A percentile compares a stretch with the other conserved stretches of the same genome.
Evolutionary conservation across 192 early-diverging fungal species (phyloP).

Genomic region (Mortierella hygrophila): DNA sequence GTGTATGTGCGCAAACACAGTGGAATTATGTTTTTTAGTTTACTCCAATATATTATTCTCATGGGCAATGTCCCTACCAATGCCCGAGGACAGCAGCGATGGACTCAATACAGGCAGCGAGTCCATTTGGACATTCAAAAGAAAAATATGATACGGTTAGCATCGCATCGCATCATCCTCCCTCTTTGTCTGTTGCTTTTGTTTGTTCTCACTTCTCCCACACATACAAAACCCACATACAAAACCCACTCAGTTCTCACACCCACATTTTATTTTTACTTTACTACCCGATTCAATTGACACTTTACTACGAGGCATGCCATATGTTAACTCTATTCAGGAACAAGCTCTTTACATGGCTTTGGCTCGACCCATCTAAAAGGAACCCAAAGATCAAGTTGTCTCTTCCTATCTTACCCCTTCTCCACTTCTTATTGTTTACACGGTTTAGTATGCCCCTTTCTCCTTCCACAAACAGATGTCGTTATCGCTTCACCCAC

Average conservation of each 20-base stretch:
- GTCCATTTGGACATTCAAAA: not conserved
- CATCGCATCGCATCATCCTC: conserved; percentile 23
- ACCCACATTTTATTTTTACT: not conserved
- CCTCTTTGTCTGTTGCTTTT: not conserved
- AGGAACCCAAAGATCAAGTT: not conserved
- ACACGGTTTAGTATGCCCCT: not conserved
- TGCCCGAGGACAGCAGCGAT: not conserved
- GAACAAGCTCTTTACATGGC: not conserved
- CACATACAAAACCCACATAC: not conserved
- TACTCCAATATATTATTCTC: not conserved
- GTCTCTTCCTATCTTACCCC: not conserved
- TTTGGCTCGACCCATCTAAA: not conserved
- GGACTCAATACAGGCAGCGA: not conserved
- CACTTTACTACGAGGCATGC: not conserved
- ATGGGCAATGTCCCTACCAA: not conserved
- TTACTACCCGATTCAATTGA: not conserved
- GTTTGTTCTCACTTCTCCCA: conserved; percentile 13
- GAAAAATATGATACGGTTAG: conserved; percentile 1
- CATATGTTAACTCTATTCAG: not conserved
- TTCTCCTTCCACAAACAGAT: conserved; percentile 24
- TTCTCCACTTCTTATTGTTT: not conserved
- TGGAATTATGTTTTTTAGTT: not conserved
- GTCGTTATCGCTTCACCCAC: conserved; percentile 38
- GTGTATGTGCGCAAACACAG: not conserved
- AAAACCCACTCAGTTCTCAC: not conserved